These are phyloP conservation scores for Cucurbita maxima DNA, from an alignment of 306 rosid genomes.

Conservation along the genomic window DNA sequence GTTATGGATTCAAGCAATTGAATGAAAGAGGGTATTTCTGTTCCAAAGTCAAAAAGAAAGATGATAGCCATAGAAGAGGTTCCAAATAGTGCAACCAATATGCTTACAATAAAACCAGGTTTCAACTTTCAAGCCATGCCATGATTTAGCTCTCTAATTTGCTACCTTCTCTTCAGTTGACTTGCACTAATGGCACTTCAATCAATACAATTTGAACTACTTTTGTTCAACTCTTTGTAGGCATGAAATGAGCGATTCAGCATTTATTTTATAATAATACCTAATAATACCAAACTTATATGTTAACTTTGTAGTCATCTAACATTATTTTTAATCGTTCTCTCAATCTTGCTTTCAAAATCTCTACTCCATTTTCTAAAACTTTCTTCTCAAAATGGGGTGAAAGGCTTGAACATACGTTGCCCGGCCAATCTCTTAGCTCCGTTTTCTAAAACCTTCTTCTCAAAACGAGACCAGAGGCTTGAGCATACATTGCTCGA, in stretches of 20 bases:
- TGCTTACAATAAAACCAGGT: neutral
- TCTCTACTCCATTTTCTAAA: too few relatives aligned
- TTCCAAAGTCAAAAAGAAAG: constrained; percentile 4
- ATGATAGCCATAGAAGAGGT: neutral
- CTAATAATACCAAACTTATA: too few relatives aligned
- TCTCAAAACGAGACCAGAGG: too few relatives aligned
- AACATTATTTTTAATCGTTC: too few relatives aligned
- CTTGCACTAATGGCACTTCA: neutral
- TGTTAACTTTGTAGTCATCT: too few relatives aligned
- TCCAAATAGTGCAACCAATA: neutral
- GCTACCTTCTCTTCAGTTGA: neutral
- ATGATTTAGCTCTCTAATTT: neutral
- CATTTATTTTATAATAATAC: too few relatives aligned
- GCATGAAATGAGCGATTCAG: neutral
- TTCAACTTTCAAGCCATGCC: neutral
- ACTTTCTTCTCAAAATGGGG: too few relatives aligned
- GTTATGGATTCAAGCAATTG: neutral
- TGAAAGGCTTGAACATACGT: too few relatives aligned
- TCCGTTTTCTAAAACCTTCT: too few relatives aligned
- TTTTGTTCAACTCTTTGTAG: neutral
- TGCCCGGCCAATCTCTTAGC: too few relatives aligned
- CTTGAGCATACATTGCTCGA: too few relatives aligned
- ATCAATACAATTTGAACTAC: neutral
- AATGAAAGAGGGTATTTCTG: neutral
- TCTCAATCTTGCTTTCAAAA: too few relatives aligned